Evolutionary conservation across 1,139 yeast species (phyloP).

Genomic region (Kazachstania sp.): DNA sequence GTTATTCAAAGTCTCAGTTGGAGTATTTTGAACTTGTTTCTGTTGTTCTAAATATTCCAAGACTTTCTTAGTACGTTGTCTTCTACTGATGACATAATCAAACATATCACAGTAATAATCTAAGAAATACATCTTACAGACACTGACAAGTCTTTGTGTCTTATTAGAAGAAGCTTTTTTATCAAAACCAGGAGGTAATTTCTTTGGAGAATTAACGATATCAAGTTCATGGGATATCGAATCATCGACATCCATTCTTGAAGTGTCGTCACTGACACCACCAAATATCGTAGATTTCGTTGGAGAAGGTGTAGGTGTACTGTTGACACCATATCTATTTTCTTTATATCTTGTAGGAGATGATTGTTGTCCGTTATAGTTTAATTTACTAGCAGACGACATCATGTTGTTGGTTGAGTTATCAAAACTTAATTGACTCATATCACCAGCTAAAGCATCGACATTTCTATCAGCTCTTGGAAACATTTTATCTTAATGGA

Average conservation of each 20-base stretch:
- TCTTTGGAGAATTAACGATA: slow-evolving; percentile 30
- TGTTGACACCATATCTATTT: slow-evolving; percentile 7
- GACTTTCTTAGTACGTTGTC: slow-evolving; percentile 67
- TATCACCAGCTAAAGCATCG: slow-evolving; percentile 30
- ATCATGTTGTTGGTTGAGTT: slow-evolving; percentile 8
- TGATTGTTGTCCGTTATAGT: slow-evolving; percentile 2
- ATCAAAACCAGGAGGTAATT: slow-evolving; percentile 45
- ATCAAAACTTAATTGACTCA: slow-evolving; percentile 27
- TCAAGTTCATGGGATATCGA: slow-evolving; percentile 16
- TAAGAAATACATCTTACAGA: slow-evolving; percentile 67
- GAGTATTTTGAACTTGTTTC: slow-evolving; percentile 33
- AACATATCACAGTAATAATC: slow-evolving; percentile 96
- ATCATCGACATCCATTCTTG: slow-evolving; percentile 30
- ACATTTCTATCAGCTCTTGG: slow-evolving; percentile 24
- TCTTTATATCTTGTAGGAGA: slow-evolving; percentile 18
- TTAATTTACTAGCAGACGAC: slow-evolving; percentile 3
- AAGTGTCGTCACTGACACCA: slow-evolving; percentile 8
- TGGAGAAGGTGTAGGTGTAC: slow-evolving; percentile 4
- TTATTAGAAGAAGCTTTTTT: slow-evolving; percentile 61
- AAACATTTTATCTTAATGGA: slow-evolving; percentile 13
- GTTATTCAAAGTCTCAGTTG: slow-evolving; percentile 36
- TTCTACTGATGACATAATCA: slow-evolving; percentile 81
- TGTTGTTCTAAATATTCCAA: slow-evolving; percentile 42
- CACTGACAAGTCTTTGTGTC: slow-evolving; percentile 80
- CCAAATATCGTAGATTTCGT: slow-evolving; percentile 12